Evolutionary conservation across 352 stramenopile species (phyloP).

Genomic region (Nothophytophthora sp.): DNA sequence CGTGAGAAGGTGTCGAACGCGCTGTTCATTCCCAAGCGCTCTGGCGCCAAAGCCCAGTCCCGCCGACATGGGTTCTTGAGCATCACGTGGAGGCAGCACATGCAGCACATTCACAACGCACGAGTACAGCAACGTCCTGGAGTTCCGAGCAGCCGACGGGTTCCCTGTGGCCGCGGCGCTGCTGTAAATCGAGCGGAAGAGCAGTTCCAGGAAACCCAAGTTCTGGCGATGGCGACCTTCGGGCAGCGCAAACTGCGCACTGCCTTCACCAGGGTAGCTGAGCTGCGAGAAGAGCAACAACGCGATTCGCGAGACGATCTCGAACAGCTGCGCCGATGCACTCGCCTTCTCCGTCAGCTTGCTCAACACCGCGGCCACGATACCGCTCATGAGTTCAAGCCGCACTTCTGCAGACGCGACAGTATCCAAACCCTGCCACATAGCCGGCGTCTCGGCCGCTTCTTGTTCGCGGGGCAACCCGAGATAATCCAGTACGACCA

Average conservation of each 20-base stretch:
- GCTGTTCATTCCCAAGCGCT: slow-evolving; percentile 25
- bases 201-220: slow-evolving; percentile 56
- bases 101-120: slow-evolving; percentile 76
- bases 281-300: slow-evolving; percentile 65
- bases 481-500: slow-evolving; percentile 80
- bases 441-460: slow-evolving; percentile 27
- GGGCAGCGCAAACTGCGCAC: slow-evolving; percentile 21
- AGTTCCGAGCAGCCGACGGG: slow-evolving; percentile 69
- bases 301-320: slow-evolving; percentile 70
- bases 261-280: slow-evolving; percentile 23
- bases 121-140: slow-evolving; percentile 76
- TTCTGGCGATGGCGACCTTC: slow-evolving; percentile 49
- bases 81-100: slow-evolving; percentile 23
- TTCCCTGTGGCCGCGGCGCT: slow-evolving; percentile 71
- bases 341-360: slow-evolving; percentile 60
- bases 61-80: slow-evolving; percentile 14
- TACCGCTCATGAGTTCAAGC: slow-evolving; percentile 60
- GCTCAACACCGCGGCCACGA: slow-evolving; percentile 56
- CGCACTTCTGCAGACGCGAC: slow-evolving; percentile 60
- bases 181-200: slow-evolving; percentile 62
- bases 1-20: slow-evolving; percentile 38
- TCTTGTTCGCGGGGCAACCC: slow-evolving; percentile 42
- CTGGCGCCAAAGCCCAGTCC: slow-evolving; percentile 13
- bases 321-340: slow-evolving; percentile 70
- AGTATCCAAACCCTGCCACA: slow-evolving; percentile 67